Base-by-base conservation (phyloP, 2,329 filamentous ascomycete species). In the Aureobasidium lini region DNA sequence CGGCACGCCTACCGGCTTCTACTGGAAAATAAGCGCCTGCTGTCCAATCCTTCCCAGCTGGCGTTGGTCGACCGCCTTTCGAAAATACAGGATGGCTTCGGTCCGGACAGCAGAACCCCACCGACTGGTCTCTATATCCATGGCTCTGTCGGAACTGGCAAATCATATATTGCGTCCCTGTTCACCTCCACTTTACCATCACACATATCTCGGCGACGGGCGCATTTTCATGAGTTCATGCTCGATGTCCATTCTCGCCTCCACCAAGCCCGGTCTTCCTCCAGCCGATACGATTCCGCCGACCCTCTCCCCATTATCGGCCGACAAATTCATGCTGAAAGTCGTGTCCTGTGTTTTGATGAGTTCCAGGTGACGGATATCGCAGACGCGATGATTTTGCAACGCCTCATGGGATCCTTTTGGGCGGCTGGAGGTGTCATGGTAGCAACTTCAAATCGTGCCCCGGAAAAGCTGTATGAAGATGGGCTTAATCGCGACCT, bases 211-310 rank as follows among this genome's bases (percentile, higher is more conserved):
- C 29, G 37, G 1, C 78, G 80, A 64, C 77, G 88, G 60, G 90
- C 86, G 82, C 88, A 92, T 68, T 92, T 90, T 70, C 89, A 89
- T 68, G 88, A 86, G 0, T 92, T 92, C 66, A 92, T 92, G 86
- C 76, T 91, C 11, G 84, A 90, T 63, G 83, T 83, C 0, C 78
- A 90, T 37, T 84, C 86, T 1, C 82, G 84, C 46, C 42, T 60
- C 5, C 62, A 61, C 31, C 10, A 46, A 9, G 53, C 62, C 32
- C 61, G 58, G 42, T 62, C 68, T 37, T 62, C 74, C 7, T 73
- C 79, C 31, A 80, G 88, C 56, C 84, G 89, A 70, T 57, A 57
- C 29, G 53, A 32, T 6, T 86, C 86, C 0, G 60, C 57, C 6
- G 66, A 68, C 28, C 65, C 65, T 29, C 70, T 92, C 18, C 71